These are phyloP conservation scores for Xylariaceae sp. DNA, from an alignment of 2,329 filamentous ascomycete genomes.

Conservation along the genomic window DNA sequence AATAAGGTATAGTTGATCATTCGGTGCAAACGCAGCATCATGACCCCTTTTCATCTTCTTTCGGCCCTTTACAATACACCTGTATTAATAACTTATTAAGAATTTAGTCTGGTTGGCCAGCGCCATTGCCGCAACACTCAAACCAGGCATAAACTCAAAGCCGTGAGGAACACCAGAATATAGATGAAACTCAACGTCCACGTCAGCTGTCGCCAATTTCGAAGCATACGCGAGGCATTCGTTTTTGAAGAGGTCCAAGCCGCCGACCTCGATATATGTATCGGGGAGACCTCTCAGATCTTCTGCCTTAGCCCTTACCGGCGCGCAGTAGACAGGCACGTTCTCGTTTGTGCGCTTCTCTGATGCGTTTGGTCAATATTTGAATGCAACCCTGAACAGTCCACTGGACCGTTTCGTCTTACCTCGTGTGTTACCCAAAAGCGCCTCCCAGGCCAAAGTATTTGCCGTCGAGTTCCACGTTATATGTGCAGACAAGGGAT, in stretches of 20 bases:
- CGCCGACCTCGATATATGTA: conserved; percentile 27
- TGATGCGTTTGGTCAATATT: conserved; percentile 4
- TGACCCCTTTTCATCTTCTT: too few relatives aligned
- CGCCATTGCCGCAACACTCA: conserved; percentile 3
- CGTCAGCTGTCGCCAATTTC: conserved; percentile 20
- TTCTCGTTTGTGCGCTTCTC: conserved; percentile 17
- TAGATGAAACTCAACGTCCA: conserved; percentile 26
- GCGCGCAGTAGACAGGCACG: conserved; percentile 15
- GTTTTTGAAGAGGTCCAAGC: conserved; percentile 25
- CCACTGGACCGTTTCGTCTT: background rate
- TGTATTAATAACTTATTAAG: conserved; percentile 8
- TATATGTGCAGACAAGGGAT: conserved; percentile 15
- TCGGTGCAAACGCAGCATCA: too few relatives aligned
- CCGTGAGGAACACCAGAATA: conserved; percentile 24
- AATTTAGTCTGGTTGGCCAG: conserved; percentile 6
- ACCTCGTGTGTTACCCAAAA: conserved; percentile 16
- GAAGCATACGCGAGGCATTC: conserved; percentile 24
- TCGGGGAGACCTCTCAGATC: conserved; percentile 25
- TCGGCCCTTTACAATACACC: too few relatives aligned
- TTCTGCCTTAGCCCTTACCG: conserved; percentile 14
- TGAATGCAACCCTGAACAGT: background rate
- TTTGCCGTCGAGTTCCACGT: conserved; percentile 14
- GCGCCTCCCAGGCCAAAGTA: conserved; percentile 16
- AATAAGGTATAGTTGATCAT: too few relatives aligned
- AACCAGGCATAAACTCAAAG: conserved; percentile 6